Evolutionary conservation across 225 moss, liverwort and hornwort species (phyloP).

Genomic region (Antitrichia curtipendula): DNA sequence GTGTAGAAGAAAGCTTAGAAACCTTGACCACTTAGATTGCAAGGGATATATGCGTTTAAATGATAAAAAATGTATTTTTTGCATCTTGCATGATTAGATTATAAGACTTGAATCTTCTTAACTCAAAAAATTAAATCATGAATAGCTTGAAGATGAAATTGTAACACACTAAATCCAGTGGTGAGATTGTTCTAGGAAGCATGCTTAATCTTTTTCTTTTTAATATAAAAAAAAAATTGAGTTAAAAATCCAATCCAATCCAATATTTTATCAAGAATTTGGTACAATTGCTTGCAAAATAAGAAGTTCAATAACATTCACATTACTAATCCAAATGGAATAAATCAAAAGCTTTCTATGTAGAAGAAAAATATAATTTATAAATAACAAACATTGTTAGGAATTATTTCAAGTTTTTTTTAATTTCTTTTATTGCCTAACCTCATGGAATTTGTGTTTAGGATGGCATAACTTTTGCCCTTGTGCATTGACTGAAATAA

Average conservation of each 20-base stretch:
- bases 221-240: not conserved
- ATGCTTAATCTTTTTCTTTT: not conserved
- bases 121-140: not conserved
- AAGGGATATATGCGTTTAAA: not conserved
- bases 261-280: not conserved
- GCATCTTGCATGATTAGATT: not conserved
- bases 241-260: not conserved
- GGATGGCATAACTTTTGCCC: not conserved
- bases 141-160: not conserved
- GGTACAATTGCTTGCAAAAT: not conserved
- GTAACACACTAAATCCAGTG: not conserved
- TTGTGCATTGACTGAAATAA: rapidly evolving
- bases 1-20: not conserved
- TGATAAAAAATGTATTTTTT: no score
- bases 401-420: not conserved
- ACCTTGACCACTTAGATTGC: not conserved
- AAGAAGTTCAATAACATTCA: not conserved
- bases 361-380: not conserved
- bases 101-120: not conserved
- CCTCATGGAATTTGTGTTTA: not conserved
- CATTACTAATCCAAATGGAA: not conserved
- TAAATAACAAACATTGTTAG: rapidly evolving
- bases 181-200: not conserved
- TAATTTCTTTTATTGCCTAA: rapidly evolving
- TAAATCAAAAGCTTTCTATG: rapidly evolving